Evolutionary conservation across 257 asterid genomes (phyloP).

Genomic region (Solanum medicagineum): DNA sequence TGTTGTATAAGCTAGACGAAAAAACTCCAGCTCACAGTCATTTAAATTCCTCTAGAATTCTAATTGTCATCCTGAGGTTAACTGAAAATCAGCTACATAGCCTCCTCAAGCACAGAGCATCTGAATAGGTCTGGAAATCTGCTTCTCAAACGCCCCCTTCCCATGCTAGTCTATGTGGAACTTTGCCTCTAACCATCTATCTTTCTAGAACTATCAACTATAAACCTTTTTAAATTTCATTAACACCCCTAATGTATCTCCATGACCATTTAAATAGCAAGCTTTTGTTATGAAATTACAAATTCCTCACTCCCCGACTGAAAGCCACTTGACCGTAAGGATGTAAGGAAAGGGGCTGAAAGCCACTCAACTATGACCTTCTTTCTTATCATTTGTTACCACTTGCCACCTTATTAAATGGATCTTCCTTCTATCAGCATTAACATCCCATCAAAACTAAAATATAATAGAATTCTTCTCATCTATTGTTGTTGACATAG

Average conservation of each 20-base stretch:
- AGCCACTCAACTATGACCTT: neutral
- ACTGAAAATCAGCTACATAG: neutral
- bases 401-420: neutral
- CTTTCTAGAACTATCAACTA: neutral
- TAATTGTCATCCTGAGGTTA: neutral
- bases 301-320: neutral
- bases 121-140: neutral
- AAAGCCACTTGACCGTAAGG: neutral
- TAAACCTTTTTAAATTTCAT: neutral
- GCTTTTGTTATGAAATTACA: neutral
- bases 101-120: neutral
- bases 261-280: neutral
- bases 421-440: neutral
- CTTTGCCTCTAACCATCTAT: neutral
- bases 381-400: neutral
- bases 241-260: neutral
- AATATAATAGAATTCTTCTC: neutral
- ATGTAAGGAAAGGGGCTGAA: neutral
- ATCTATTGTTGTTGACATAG: neutral
- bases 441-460: neutral
- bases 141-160: neutral
- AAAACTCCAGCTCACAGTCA: neutral
- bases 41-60: neutral
- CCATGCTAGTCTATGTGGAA: neutral
- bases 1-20: neutral